Percentiles rank a stretch among this genome's conserved stretches.
Conservation (phyloP, 2,329 filamentous ascomycete genomes). For the Claviceps sp. region DNA sequence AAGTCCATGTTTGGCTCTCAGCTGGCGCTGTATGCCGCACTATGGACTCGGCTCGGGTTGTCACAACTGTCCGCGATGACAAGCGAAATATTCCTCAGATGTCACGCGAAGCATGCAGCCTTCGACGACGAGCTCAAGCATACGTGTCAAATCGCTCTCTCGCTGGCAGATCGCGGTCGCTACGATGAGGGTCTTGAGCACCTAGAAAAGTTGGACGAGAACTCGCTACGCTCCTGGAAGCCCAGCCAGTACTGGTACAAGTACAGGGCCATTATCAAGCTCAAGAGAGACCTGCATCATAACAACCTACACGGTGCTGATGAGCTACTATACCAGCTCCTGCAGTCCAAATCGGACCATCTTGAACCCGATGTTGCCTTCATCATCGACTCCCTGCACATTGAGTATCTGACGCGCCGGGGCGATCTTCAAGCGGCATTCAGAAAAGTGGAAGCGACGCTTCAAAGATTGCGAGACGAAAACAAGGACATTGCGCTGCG, state of each 20-base stretch:
- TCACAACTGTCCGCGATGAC: conserved; percentile 41
- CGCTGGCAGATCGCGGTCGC: conserved; percentile 48
- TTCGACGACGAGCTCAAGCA: conserved; percentile 72
- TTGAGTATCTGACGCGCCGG: conserved; percentile 36
- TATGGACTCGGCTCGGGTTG: conserved; percentile 65
- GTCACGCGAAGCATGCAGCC: conserved; percentile 43
- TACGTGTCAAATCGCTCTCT: conserved; percentile 52
- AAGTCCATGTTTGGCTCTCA: conserved; percentile 60
- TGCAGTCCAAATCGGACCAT: conserved; percentile 37
- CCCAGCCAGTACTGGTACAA: conserved; percentile 60
- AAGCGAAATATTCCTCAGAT: conserved; percentile 63
- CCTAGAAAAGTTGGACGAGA: conserved; percentile 36
- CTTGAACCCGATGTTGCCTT: conserved; percentile 39
- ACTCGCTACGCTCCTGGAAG: conserved; percentile 59
- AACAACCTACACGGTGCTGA: conserved; percentile 39
- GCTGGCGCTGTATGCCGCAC: conserved; percentile 54
- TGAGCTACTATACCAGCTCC: conserved; percentile 35
- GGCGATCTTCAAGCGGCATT: conserved; percentile 35
- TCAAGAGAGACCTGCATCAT: conserved; percentile 47
- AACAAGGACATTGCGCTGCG: conserved; percentile 47
- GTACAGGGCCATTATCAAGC: conserved; percentile 51
- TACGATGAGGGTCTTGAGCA: conserved; percentile 51
- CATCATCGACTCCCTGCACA: conserved; percentile 35
- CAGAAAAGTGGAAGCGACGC: conserved; percentile 31
- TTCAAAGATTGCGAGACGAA: conserved; percentile 28